phyloP scores from a whole-genome alignment of 148 eudicot genomes.

The Rhododendron simsii region DNA sequence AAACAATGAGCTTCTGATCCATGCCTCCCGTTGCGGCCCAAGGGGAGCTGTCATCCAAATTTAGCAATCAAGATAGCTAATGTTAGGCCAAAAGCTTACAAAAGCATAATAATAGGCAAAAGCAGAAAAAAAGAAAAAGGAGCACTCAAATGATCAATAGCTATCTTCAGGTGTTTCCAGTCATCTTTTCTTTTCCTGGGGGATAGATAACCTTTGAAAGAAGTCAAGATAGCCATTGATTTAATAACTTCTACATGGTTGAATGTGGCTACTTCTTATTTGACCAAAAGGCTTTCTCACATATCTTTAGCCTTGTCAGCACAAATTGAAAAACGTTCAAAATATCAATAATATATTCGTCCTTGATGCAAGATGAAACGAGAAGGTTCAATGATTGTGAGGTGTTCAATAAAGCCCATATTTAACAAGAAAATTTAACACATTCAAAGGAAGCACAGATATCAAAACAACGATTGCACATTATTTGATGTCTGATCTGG shows the following conservation, averaged over 20 bases:
- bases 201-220: neutral
- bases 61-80: neutral
- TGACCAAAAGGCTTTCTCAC: neutral
- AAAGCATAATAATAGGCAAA: neutral
- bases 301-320: neutral
- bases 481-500: neutral
- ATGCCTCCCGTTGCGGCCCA: slow-evolving; percentile 92
- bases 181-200: neutral
- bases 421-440: neutral
- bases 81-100: neutral
- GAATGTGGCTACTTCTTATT: neutral
- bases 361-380: neutral
- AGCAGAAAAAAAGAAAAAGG: no score
- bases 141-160: neutral
- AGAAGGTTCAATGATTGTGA: neutral
- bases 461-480: neutral
- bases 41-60: slow-evolving; percentile 47
- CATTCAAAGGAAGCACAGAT: neutral
- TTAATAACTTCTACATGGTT: neutral
- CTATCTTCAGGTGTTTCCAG: neutral
- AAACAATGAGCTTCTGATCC: slow-evolving; percentile 74
- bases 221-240: neutral
- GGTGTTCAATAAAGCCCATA: neutral
- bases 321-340: neutral
- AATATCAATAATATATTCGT: neutral